Evolutionary conservation across 116 monocot genomes (phyloP).

Genomic region (Posidonia oceanica): DNA sequence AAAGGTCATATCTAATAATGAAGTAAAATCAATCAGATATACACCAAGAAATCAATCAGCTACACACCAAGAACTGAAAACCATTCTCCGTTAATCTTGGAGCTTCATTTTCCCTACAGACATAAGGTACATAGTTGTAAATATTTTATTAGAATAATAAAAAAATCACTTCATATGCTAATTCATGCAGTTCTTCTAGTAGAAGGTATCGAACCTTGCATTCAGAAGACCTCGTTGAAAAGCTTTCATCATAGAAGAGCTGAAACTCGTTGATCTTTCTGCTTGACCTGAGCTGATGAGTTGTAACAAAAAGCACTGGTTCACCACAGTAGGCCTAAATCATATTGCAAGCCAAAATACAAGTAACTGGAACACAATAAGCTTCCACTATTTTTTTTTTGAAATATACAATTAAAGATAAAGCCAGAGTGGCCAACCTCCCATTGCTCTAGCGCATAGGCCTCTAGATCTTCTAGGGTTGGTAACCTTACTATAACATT

Average conservation of each 20-base stretch:
- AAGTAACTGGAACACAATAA: no score
- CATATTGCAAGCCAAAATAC: no score
- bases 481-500: constrained; percentile 67
- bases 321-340: not conserved
- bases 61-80: constrained; percentile 91
- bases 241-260: constrained; percentile 78
- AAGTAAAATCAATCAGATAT: not conserved
- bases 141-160: not conserved
- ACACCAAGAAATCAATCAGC: not conserved
- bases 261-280: constrained; percentile 63
- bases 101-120: constrained; percentile 85
- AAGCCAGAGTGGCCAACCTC: constrained; percentile 38
- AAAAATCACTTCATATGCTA: not conserved
- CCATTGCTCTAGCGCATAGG: constrained; percentile 85
- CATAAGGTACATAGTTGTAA: not conserved
- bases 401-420: constrained; percentile 3
- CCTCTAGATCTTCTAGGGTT: constrained; percentile 56
- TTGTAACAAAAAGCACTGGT: constrained; percentile 85
- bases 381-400: no score
- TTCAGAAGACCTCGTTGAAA: constrained; percentile 95
- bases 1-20: no score
- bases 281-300: constrained; percentile 88
- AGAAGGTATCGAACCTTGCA: constrained; percentile 45
- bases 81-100: constrained; percentile 79
- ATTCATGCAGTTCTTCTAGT: not conserved